These are phyloP conservation scores for Botrytis porri DNA, from an alignment of 2,329 filamentous ascomycete genomes.

Conservation along the genomic window DNA sequence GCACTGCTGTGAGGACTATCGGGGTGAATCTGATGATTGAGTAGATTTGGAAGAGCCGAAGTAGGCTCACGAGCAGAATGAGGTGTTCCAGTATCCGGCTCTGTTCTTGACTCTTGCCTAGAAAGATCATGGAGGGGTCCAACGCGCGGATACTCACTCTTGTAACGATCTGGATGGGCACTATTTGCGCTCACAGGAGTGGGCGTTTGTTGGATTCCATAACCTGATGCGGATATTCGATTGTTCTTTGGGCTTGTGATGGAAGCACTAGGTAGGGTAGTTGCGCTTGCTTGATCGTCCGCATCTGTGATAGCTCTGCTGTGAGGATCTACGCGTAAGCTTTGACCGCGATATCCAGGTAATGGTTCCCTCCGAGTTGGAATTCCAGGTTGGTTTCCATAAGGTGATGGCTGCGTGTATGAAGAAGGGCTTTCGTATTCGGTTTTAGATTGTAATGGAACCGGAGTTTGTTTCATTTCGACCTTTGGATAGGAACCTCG, in stretches of 20 bases:
- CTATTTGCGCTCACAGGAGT: conserved; percentile 59
- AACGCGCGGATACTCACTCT: conserved; percentile 58
- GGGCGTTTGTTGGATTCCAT: conserved; percentile 47
- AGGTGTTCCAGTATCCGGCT: conserved; percentile 47
- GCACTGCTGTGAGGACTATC: conserved; percentile 36
- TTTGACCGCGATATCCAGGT: conserved; percentile 59
- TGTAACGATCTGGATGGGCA: conserved; percentile 39
- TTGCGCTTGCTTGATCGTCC: conserved; percentile 58
- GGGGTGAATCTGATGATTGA: conserved; percentile 35
- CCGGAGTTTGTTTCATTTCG: conserved; percentile 62
- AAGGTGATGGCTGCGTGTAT: conserved; percentile 60
- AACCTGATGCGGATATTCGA: conserved; percentile 55
- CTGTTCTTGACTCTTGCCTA: conserved; percentile 49
- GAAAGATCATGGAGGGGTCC: conserved; percentile 59
- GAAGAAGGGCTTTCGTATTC: conserved; percentile 46
- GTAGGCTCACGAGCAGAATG: conserved; percentile 39
- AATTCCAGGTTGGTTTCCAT: conserved; percentile 38
- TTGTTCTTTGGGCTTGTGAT: conserved; percentile 55
- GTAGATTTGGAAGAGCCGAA: conserved; percentile 52
- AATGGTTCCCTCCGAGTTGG: conserved; percentile 51
- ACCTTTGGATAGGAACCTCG: conserved; percentile 77
- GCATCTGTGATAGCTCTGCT: conserved; percentile 52
- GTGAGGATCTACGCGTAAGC: conserved; percentile 61
- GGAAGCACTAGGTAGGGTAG: conserved; percentile 54
- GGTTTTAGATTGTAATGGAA: conserved; percentile 83